phyloP scores from a whole-genome alignment of 1,139 yeast genomes.

The Candida sp. region DNA sequence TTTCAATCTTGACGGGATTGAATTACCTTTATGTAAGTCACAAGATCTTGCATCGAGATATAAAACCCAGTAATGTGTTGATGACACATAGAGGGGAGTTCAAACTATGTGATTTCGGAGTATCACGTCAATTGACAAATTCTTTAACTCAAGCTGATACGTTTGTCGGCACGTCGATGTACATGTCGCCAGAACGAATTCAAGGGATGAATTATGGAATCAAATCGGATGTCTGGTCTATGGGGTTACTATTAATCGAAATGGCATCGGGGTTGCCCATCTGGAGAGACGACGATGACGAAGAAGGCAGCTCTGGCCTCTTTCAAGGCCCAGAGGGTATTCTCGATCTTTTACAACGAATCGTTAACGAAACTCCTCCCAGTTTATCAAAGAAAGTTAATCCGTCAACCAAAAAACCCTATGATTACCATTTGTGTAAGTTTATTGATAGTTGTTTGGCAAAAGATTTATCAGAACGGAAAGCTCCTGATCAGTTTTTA shows the following conservation, averaged over 20 bases:
- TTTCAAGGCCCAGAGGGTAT: slow-evolving; percentile 72
- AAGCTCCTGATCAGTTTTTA: slow-evolving; percentile 59
- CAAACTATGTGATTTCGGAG: slow-evolving; percentile 92
- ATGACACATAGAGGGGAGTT: slow-evolving; percentile 78
- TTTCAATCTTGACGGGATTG: slow-evolving; percentile 76
- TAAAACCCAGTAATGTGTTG: slow-evolving; percentile 54
- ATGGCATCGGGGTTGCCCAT: slow-evolving; percentile 72
- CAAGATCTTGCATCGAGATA: slow-evolving; percentile 84
- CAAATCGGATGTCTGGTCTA: slow-evolving; percentile 95
- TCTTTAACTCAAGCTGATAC: slow-evolving; percentile 87
- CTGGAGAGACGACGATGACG: slow-evolving; percentile 36
- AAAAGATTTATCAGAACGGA: slow-evolving; percentile 61
- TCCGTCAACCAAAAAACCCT: slow-evolving; percentile 20
- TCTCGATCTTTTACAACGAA: slow-evolving; percentile 82
- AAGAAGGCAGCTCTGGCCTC: slow-evolving; percentile 13
- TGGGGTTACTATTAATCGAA: slow-evolving; percentile 87
- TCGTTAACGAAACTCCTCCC: slow-evolving; percentile 93
- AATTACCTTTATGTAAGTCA: slow-evolving; percentile 77
- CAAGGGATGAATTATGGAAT: slow-evolving; percentile 92
- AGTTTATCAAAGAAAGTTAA: slow-evolving; percentile 36
- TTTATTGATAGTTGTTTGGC: slow-evolving; percentile 69
- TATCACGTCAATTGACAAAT: slow-evolving; percentile 83
- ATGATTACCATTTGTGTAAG: slow-evolving; percentile 45
- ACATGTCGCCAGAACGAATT: slow-evolving; percentile 97
- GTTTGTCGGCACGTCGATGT: slow-evolving; percentile 95